Conservation (phyloP, 2,329 filamentous ascomycete genomes). For the Colletotrichum sp. region DNA sequence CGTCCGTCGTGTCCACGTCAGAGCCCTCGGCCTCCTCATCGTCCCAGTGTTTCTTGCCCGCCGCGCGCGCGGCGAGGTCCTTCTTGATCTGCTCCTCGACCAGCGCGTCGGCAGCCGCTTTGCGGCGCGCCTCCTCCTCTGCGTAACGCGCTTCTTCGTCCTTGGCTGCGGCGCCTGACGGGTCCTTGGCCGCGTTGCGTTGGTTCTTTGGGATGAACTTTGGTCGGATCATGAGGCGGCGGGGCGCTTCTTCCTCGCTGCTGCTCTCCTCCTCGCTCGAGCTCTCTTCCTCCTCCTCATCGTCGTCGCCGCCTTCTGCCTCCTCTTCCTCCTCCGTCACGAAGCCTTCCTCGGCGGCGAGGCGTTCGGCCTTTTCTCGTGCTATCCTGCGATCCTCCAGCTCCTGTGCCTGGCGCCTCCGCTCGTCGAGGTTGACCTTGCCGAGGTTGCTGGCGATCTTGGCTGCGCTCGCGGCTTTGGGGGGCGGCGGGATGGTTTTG, state of each 20-base stretch:
- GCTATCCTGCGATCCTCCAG: slow-evolving; percentile 53
- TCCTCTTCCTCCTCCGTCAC: slow-evolving; percentile 61
- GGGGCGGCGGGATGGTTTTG: slow-evolving; percentile 51
- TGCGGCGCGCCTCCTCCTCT: slow-evolving; percentile 67
- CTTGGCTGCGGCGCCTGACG: slow-evolving; percentile 30
- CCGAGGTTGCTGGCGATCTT: slow-evolving; percentile 59
- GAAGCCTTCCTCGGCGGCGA: slow-evolving; percentile 66
- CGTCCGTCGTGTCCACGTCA: slow-evolving; percentile 89
- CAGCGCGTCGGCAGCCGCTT: slow-evolving; percentile 76
- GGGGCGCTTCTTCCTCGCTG: slow-evolving; percentile 62
- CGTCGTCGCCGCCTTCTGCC: slow-evolving; percentile 45
- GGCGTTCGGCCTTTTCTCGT: slow-evolving; percentile 53
- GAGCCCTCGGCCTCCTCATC: slow-evolving; percentile 66
- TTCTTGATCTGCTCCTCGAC: slow-evolving; percentile 90
- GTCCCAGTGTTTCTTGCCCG: slow-evolving; percentile 87
- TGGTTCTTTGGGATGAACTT: slow-evolving; percentile 68
- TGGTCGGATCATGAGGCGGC: slow-evolving; percentile 64
- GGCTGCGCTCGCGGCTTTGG: slow-evolving; percentile 61
- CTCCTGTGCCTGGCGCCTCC: slow-evolving; percentile 48
- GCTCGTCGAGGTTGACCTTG: slow-evolving; percentile 57
- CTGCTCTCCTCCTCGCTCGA: slow-evolving; percentile 48
- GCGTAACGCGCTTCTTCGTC: slow-evolving; percentile 41
- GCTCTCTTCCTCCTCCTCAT: slow-evolving; percentile 31
- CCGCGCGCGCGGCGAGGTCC: slow-evolving; percentile 75
- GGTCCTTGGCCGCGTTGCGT: slow-evolving; percentile 39